A percentile compares a stretch with the other conserved stretches of the same genome.
These are phyloP conservation scores for Cornus suecica DNA, from an alignment of 148 eudicot genomes.

Conservation along the genomic window DNA sequence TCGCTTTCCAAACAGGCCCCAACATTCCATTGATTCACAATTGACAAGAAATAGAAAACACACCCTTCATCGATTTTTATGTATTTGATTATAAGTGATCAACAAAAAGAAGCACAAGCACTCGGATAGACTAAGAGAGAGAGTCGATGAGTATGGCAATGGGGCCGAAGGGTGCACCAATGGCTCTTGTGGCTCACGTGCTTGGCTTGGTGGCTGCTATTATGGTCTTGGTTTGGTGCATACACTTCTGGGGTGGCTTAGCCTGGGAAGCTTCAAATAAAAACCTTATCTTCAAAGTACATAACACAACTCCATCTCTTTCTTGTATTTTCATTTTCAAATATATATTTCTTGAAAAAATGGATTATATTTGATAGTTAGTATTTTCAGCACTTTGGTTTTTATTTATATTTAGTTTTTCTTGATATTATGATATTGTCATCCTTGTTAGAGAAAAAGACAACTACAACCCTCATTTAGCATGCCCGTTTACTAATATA, in stretches of 20 bases:
- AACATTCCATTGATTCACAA: too few relatives aligned
- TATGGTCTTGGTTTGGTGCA: constrained; percentile 71
- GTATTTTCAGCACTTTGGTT: not conserved
- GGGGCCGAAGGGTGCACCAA: constrained; percentile 38
- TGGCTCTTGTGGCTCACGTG: constrained; percentile 56
- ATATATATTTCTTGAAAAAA: not conserved
- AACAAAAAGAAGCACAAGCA: not conserved
- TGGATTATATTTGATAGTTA: not conserved
- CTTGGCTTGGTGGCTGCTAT: constrained; percentile 56
- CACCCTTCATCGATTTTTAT: too few relatives aligned
- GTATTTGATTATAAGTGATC: too few relatives aligned
- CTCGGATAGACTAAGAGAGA: too few relatives aligned
- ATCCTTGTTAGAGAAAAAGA: too few relatives aligned
- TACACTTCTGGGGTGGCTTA: constrained; percentile 73
- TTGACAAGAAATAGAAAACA: too few relatives aligned
- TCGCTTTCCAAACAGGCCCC: too few relatives aligned
- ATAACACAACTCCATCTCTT: not conserved
- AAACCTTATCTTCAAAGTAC: constrained; percentile 79
- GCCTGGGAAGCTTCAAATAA: constrained; percentile 79
- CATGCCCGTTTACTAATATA: too few relatives aligned
- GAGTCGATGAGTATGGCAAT: constrained; percentile 32
- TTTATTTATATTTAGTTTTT: too few relatives aligned
- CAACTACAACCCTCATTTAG: too few relatives aligned
- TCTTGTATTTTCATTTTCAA: not conserved
- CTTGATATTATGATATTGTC: too few relatives aligned